A percentile compares a stretch with the other conserved stretches of the same genome.
These are phyloP conservation scores for Recurvomyces mirabilis DNA, from an alignment of 495 filamentous ascomycete species.

Conservation along the genomic window DNA sequence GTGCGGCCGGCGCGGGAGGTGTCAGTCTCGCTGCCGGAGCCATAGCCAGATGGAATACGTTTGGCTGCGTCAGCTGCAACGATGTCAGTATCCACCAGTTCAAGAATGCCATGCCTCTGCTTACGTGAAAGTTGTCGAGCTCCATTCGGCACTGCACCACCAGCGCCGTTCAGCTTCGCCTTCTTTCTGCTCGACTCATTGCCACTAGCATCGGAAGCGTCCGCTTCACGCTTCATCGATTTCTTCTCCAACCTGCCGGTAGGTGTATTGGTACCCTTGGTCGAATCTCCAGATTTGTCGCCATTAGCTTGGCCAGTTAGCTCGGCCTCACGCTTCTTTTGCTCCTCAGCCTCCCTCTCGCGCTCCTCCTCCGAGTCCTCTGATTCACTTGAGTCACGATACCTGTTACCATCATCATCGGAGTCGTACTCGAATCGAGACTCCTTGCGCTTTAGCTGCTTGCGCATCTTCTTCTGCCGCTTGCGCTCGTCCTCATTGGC, in stretches of 20 bases:
- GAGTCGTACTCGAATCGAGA: conserved; percentile 71
- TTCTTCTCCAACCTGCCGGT: conserved; percentile 55
- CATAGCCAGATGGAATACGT: conserved; percentile 38
- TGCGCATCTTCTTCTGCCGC: conserved; percentile 61
- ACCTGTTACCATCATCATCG: conserved; percentile 28
- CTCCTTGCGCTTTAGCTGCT: conserved; percentile 71
- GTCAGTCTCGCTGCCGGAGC: conserved; percentile 72
- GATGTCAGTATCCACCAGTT: background rate
- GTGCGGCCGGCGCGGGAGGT: conserved; percentile 61
- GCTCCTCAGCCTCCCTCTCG: conserved; percentile 54
- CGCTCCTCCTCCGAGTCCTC: conserved; percentile 34
- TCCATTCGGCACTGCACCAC: conserved; percentile 33
- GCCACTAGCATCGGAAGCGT: conserved; percentile 78
- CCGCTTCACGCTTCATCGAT: conserved; percentile 68
- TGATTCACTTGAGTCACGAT: conserved; percentile 22
- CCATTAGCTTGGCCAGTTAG: conserved; percentile 35
- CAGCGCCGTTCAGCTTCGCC: conserved; percentile 41
- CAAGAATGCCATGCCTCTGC: conserved; percentile 30
- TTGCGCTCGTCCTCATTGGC: conserved; percentile 56
- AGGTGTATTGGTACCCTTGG: conserved; percentile 66
- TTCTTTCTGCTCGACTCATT: conserved; percentile 91
- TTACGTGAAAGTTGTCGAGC: conserved; percentile 38
- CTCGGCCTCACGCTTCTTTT: conserved; percentile 48
- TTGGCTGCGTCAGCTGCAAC: conserved; percentile 25
- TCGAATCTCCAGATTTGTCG: conserved; percentile 28